phyloP scores from a whole-genome alignment of 495 filamentous ascomycete genomes.

The Antarctomyces pellizariae region DNA sequence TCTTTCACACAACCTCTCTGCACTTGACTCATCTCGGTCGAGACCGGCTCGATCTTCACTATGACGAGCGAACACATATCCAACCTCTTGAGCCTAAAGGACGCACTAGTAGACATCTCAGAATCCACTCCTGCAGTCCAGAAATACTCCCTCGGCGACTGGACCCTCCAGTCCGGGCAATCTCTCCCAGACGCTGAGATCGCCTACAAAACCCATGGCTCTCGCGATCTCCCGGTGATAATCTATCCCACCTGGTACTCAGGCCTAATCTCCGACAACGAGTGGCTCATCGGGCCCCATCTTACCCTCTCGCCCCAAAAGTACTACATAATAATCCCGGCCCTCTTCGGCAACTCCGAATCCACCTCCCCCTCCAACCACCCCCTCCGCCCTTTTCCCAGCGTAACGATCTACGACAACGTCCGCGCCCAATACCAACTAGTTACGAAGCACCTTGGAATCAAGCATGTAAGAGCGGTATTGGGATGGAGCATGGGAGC shows the following conservation, averaged over 20 bases:
- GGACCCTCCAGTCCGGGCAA: conserved; percentile 34
- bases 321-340: conserved; percentile 48
- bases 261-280: conserved; percentile 34
- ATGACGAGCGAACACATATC: no score
- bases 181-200: conserved; percentile 31
- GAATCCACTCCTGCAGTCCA: conserved; percentile 13
- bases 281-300: conserved; percentile 40
- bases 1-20: no score
- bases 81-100: no score
- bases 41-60: no score
- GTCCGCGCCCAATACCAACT: conserved; percentile 41
- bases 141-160: conserved; percentile 33
- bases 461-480: conserved; percentile 37
- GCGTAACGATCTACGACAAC: conserved; percentile 42
- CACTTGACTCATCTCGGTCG: no score
- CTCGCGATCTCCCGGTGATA: conserved; percentile 34
- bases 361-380: conserved; percentile 44
- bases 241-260: conserved; percentile 54
- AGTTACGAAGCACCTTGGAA: conserved; percentile 35
- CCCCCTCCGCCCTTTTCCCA: conserved; percentile 29
- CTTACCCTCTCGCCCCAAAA: conserved; percentile 33
- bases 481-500: conserved; percentile 53
- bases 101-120: no score
- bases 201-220: conserved; percentile 49
- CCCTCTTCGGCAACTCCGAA: conserved; percentile 51